phyloP scores from a whole-genome alignment of 2,329 filamentous ascomycete genomes.

The Anisogramma anomala region DNA sequence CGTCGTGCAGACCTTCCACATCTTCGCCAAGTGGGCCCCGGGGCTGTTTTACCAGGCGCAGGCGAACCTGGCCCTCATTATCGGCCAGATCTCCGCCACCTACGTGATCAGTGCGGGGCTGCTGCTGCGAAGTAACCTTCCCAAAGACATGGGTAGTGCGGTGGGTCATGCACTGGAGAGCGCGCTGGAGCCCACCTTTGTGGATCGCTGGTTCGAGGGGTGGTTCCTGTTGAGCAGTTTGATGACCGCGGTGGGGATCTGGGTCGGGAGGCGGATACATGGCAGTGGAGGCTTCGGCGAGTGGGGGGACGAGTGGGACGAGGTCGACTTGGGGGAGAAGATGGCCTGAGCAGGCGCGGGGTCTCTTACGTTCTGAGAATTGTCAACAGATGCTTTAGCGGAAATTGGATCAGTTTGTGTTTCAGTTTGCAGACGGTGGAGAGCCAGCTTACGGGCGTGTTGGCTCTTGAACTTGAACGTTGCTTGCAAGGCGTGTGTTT shows the following conservation, averaged over 20 bases:
- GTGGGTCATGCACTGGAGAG: conserved; percentile 69
- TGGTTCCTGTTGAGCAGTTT: conserved; percentile 66
- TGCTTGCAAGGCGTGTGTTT: too few species aligned
- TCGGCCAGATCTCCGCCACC: conserved; percentile 70
- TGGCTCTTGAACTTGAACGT: too few species aligned
- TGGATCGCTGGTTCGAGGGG: conserved; percentile 76
- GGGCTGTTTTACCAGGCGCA: conserved; percentile 60
- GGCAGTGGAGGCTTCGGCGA: conserved; percentile 25
- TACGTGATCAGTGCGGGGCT: conserved; percentile 76
- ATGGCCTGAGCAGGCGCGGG: conserved; percentile 44
- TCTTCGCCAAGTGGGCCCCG: conserved; percentile 67
- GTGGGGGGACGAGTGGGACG: conserved; percentile 46
- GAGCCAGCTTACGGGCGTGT: too few species aligned
- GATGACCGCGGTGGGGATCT: conserved; percentile 59
- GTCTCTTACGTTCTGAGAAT: too few species aligned
- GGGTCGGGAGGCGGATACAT: conserved; percentile 53
- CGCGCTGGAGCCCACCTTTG: conserved; percentile 59
- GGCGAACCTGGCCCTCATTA: conserved; percentile 66
- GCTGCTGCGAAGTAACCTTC: conserved; percentile 66
- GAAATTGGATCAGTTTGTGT: too few species aligned
- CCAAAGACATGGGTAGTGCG: conserved; percentile 62
- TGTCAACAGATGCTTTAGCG: too few species aligned
- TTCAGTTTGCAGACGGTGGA: too few species aligned
- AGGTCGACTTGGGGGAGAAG: conserved; percentile 63
- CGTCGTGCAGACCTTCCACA: conserved; percentile 72